Evolutionary conservation across 2,329 filamentous ascomycete species (phyloP).

Genomic region (Bisporella sp.): DNA sequence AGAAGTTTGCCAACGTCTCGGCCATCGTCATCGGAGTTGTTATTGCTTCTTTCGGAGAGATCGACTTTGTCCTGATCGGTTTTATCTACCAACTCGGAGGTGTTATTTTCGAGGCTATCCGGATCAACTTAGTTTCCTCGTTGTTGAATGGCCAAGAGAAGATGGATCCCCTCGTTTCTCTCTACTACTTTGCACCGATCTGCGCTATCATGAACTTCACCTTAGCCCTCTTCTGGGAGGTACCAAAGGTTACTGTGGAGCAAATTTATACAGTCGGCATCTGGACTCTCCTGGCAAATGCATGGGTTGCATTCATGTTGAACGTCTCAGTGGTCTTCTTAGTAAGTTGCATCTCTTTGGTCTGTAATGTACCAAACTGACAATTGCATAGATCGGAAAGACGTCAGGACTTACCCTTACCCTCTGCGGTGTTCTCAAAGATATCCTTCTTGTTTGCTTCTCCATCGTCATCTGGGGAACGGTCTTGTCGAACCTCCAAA

Average conservation of each 20-base stretch:
- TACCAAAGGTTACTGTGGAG: conserved; percentile 60
- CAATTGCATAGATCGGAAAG: conserved; percentile 63
- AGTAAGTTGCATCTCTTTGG: conserved; percentile 43
- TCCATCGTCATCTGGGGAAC: conserved; percentile 80
- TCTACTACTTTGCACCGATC: conserved; percentile 85
- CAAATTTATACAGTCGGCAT: conserved; percentile 70
- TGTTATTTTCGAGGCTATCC: conserved; percentile 74
- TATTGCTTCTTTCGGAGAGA: conserved; percentile 91
- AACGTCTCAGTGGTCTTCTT: conserved; percentile 84
- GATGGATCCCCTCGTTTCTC: conserved; percentile 83
- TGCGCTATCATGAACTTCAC: conserved; percentile 76
- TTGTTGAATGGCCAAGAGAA: conserved; percentile 77
- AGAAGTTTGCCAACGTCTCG: conserved; percentile 86
- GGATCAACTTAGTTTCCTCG: conserved; percentile 78
- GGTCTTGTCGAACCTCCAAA: conserved; percentile 66
- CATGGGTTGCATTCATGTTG: conserved; percentile 69
- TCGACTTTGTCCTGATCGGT: conserved; percentile 78
- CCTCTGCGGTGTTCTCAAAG: conserved; percentile 81
- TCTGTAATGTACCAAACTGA: not conserved
- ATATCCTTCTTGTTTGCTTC: conserved; percentile 72
- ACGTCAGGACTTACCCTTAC: conserved; percentile 82
- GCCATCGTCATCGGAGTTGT: conserved; percentile 92
- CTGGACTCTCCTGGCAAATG: conserved; percentile 67
- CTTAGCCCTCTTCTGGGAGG: conserved; percentile 66
- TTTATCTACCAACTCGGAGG: conserved; percentile 74